phyloP scores from a whole-genome alignment of 2,329 filamentous ascomycete genomes.

The Ceratocystis albifundus region DNA sequence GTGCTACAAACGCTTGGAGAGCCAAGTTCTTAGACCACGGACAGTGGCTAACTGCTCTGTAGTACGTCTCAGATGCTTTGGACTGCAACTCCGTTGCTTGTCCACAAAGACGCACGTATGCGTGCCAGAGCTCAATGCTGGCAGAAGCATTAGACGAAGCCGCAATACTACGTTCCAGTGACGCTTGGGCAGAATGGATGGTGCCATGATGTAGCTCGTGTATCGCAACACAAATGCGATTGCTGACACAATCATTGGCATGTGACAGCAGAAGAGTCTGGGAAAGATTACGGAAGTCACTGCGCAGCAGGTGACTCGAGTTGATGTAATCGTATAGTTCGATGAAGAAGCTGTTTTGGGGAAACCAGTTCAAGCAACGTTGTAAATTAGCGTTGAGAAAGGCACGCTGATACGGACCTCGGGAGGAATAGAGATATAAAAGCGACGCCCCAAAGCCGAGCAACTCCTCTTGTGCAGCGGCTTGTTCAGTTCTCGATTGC shows the following conservation, averaged over 20 bases:
- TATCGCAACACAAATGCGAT: slow-evolving; percentile 40
- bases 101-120: slow-evolving; percentile 40
- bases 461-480: slow-evolving; percentile 46
- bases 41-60: slow-evolving; percentile 37
- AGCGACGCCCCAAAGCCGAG: slow-evolving; percentile 58
- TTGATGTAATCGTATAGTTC: slow-evolving; percentile 63
- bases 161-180: slow-evolving; percentile 43
- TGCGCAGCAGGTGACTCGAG: slow-evolving; percentile 57
- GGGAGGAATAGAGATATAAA: slow-evolving; percentile 49
- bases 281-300: slow-evolving; percentile 60
- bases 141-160: slow-evolving; percentile 32
- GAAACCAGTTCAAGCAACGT: slow-evolving; percentile 52
- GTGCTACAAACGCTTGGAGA: slow-evolving; percentile 41
- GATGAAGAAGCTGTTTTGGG: slow-evolving; percentile 65
- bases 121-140: slow-evolving; percentile 35
- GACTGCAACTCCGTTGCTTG: slow-evolving; percentile 31
- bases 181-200: slow-evolving; percentile 38
- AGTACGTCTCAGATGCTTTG: slow-evolving; percentile 39
- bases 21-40: slow-evolving; percentile 41
- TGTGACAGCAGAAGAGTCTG: slow-evolving; percentile 38
- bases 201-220: slow-evolving; percentile 41
- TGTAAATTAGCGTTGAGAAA: slow-evolving; percentile 52
- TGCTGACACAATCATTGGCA: slow-evolving; percentile 34
- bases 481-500: slow-evolving; percentile 29
- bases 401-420: slow-evolving; percentile 54